Evolutionary conservation across 148 eudicot species (phyloP).

Genomic region (Gaultheria prostrata): DNA sequence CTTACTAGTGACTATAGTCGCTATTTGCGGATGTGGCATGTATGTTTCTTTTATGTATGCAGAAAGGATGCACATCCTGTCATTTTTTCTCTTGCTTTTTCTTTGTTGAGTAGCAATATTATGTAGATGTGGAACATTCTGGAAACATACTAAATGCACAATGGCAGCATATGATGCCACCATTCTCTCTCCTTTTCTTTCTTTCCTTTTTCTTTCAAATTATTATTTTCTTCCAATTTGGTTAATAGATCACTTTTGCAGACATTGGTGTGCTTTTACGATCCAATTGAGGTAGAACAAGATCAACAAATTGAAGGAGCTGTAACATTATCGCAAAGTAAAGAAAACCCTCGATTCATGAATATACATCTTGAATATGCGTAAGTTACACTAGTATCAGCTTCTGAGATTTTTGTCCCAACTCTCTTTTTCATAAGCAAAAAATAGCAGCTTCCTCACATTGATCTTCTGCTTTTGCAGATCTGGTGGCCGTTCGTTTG

Average conservation of each 20-base stretch:
- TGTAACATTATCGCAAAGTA: conserved; percentile 76
- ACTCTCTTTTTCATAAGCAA: neutral
- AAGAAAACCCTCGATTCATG: conserved; percentile 85
- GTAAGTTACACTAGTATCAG: conserved; percentile 36
- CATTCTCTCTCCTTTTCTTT: neutral
- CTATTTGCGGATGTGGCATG: neutral
- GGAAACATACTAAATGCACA: neutral
- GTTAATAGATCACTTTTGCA: conserved; percentile 26
- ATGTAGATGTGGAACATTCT: neutral
- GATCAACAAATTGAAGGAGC: conserved; percentile 89
- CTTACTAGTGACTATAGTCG: neutral
- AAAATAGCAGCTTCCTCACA: neutral
- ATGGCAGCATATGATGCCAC: neutral
- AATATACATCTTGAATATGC: conserved; percentile 76
- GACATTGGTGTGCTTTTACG: conserved; percentile 84
- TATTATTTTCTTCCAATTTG: neutral
- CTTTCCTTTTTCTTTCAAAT: neutral
- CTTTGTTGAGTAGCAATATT: neutral
- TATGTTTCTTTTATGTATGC: neutral
- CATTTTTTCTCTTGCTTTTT: conserved; percentile 8
- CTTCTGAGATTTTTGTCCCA: conserved; percentile 1
- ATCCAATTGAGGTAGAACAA: conserved; percentile 89
- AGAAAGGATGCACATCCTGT: neutral
- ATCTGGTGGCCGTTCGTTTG: conserved; percentile 76
- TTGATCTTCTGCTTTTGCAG: conserved; percentile 41